phyloP scores from a whole-genome alignment of 2,329 filamentous ascomycete genomes.

The Epichloe sp. region DNA sequence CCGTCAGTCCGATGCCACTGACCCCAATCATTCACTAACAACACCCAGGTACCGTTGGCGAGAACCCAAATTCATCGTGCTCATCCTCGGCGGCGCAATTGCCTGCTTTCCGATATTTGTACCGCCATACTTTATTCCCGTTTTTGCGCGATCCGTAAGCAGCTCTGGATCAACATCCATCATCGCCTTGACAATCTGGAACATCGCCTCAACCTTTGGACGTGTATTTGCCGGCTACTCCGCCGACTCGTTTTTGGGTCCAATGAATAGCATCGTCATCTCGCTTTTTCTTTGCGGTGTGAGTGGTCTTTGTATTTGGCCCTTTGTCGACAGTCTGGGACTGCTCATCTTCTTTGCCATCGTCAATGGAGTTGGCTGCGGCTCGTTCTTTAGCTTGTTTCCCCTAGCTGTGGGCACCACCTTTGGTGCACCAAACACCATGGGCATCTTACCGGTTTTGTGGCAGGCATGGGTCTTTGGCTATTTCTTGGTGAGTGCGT shows the following conservation, averaged over 20 bases:
- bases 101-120: conserved; percentile 16
- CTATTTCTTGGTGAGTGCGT: conserved; percentile 13
- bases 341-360: conserved; percentile 13
- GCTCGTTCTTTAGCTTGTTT: conserved; percentile 17
- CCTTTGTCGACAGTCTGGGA: conserved; percentile 13
- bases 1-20: background rate
- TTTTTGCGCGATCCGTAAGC: conserved; percentile 14
- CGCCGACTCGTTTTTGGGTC: conserved; percentile 14
- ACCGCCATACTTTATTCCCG: conserved; percentile 17
- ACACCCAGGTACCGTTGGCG: conserved; percentile 12
- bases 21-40: background rate
- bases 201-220: conserved; percentile 15
- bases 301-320: conserved; percentile 15
- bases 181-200: conserved; percentile 14
- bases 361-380: conserved; percentile 16
- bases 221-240: conserved; percentile 14
- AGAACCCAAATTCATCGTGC: conserved; percentile 12
- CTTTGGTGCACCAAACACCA: conserved; percentile 13
- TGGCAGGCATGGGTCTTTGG: conserved; percentile 17
- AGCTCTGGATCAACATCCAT: conserved; percentile 10
- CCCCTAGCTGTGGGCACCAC: conserved; percentile 12
- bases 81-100: conserved; percentile 12
- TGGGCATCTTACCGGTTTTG: conserved; percentile 15
- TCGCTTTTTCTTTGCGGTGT: conserved; percentile 13
- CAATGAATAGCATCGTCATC: conserved; percentile 15